Conservation (phyloP, 306 rosid species). For the Purshia tridentata region DNA sequence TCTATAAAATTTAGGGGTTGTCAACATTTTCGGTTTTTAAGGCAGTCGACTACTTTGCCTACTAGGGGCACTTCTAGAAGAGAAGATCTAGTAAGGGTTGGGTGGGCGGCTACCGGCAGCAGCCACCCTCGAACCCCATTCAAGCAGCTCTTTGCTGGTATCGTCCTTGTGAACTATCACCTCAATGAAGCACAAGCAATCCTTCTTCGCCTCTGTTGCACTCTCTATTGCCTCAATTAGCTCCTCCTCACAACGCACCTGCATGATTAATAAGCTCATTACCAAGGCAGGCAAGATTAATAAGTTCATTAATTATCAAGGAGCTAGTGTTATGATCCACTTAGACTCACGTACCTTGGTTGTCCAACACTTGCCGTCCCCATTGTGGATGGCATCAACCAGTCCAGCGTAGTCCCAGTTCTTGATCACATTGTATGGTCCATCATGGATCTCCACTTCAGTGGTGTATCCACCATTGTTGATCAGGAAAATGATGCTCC, state of each 20-base stretch:
- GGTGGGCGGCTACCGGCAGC: slow-evolving; percentile 87
- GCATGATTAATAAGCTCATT: background rate
- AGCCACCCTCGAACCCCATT: slow-evolving; percentile 78
- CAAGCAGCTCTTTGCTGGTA: slow-evolving; percentile 90
- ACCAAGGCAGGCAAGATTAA: background rate
- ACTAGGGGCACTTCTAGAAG: no score
- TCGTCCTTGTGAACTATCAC: no score
- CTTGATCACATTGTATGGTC: slow-evolving; percentile 91
- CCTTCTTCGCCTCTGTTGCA: slow-evolving; percentile 64
- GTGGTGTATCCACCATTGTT: slow-evolving; percentile 20
- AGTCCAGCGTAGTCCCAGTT: slow-evolving; percentile 86
- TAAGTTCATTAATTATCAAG: no score
- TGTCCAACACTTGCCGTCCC: slow-evolving; percentile 96
- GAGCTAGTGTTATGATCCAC: no score
- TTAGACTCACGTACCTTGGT: slow-evolving; percentile 50
- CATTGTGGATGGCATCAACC: slow-evolving; percentile 74
- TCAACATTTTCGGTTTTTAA: no score
- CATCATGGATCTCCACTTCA: slow-evolving; percentile 86
- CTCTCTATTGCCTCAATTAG: slow-evolving; percentile 60
- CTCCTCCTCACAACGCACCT: slow-evolving; percentile 80
- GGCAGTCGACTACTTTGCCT: no score
- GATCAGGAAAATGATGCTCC: background rate
- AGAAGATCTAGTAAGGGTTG: no score
- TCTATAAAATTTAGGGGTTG: no score
- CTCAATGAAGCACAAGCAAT: slow-evolving; percentile 75